Conservation (phyloP, 768 basidiomycete species). For the Hericium erinaceus region DNA sequence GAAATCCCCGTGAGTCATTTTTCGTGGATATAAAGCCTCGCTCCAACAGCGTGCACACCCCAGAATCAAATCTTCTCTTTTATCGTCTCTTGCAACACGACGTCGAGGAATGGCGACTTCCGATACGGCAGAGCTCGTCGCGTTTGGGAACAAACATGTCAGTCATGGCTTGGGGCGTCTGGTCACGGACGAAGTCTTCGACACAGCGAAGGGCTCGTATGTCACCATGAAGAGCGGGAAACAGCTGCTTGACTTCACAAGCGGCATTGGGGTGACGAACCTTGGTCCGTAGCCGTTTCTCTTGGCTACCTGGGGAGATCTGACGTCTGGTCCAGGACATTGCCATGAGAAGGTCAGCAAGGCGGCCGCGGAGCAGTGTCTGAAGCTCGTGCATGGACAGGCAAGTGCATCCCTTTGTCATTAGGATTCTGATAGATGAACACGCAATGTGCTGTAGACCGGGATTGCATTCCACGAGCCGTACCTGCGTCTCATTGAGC, state of each 20-base stretch:
- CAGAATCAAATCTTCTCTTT: neutral
- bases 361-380: constrained; percentile 84
- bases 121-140: neutral
- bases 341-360: constrained; percentile 81
- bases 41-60: neutral
- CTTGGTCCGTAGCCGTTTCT: constrained; percentile 3
- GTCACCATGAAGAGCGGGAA: constrained; percentile 12
- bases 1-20: neutral
- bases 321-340: constrained; percentile 46
- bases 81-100: neutral
- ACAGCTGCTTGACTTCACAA: constrained; percentile 12
- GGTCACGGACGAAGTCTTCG: constrained; percentile 9
- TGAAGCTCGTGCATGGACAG: constrained; percentile 71
- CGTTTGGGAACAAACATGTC: constrained; percentile 10
- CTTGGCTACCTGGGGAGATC: neutral
- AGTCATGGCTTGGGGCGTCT: constrained; percentile 2
- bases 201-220: constrained; percentile 10
- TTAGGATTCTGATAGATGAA: neutral
- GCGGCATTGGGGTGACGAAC: constrained; percentile 14
- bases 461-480: constrained; percentile 84
- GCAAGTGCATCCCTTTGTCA: constrained; percentile 26
- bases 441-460: constrained; percentile 38
- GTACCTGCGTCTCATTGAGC: constrained; percentile 80
- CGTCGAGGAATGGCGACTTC: constrained; percentile 7
- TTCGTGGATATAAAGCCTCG: neutral